Evolutionary conservation across 768 basidiomycete genomes (phyloP).

Genomic region (Clitopilus passeckerianus): DNA sequence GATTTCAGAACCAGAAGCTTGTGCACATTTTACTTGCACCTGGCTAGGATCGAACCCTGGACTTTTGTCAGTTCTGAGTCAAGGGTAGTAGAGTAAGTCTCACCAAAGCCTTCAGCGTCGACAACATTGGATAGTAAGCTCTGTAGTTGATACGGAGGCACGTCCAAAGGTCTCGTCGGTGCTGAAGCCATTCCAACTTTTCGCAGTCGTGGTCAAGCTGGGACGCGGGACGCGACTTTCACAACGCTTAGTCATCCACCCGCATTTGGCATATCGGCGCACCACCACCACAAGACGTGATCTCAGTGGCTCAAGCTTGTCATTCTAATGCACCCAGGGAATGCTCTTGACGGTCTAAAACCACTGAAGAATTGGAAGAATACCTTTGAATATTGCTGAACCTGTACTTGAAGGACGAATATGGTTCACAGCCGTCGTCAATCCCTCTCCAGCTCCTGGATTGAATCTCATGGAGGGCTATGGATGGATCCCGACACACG

Average conservation of each 20-base stretch:
- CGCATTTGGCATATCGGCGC: neutral
- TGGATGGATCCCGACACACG: neutral
- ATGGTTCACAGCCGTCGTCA: constrained; percentile 33
- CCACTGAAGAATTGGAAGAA: neutral
- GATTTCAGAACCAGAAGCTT: constrained; percentile 74
- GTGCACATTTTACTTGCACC: constrained; percentile 41
- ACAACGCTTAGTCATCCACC: constrained; percentile 13
- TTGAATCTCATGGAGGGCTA: constrained; percentile 10
- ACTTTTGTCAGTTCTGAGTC: neutral
- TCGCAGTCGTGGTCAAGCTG: neutral
- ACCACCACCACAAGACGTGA: neutral
- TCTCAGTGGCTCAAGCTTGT: too few relatives aligned
- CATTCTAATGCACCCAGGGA: neutral
- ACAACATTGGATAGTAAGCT: constrained; percentile 35
- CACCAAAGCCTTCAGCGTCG: constrained; percentile 8
- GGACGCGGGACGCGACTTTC: neutral
- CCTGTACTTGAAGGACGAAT: neutral
- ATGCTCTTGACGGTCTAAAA: constrained; percentile 1
- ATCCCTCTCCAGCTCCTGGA: constrained; percentile 33
- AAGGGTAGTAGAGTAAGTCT: neutral
- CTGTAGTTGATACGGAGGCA: constrained; percentile 60
- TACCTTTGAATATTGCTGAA: neutral
- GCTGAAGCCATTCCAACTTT: constrained; percentile 28
- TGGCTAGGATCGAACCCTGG: constrained; percentile 10
- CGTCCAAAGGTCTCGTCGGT: constrained; percentile 36